A percentile compares a stretch with the other conserved stretches of the same genome.
Evolutionary conservation across 2,329 filamentous ascomycete genomes (phyloP).

Genomic region (Onygena corvina): DNA sequence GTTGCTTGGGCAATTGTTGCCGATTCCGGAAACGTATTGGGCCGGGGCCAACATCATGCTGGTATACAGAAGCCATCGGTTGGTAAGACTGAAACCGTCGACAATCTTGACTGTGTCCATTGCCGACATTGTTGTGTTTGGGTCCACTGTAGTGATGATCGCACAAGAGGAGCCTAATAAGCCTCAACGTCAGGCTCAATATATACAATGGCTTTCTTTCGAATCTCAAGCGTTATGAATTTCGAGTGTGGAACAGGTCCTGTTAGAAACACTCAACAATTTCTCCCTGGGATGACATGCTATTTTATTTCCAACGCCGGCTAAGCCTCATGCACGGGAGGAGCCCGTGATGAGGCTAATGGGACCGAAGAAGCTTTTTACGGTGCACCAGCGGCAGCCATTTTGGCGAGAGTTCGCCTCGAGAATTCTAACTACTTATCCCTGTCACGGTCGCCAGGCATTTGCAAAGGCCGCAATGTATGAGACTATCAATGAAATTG

Average conservation of each 20-base stretch:
- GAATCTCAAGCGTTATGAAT: too few species aligned
- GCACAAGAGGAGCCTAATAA: too few species aligned
- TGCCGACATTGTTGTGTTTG: too few species aligned
- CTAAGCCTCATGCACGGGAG: neutral
- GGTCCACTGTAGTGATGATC: too few species aligned
- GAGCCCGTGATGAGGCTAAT: neutral
- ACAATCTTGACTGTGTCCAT: neutral
- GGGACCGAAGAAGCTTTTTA: too few species aligned
- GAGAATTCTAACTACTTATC: neutral
- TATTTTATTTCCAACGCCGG: neutral
- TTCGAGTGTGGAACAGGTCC: too few species aligned
- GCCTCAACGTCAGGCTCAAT: too few species aligned
- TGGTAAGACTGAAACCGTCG: conserved; percentile 2
- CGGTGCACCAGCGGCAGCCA: neutral
- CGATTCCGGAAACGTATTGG: conserved; percentile 8
- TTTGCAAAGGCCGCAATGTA: too few species aligned
- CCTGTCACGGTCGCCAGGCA: too few species aligned
- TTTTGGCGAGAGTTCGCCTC: neutral
- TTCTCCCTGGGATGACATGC: neutral
- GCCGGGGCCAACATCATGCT: conserved; percentile 8
- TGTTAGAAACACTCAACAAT: neutral
- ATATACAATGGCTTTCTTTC: too few species aligned
- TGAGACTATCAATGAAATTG: too few species aligned
- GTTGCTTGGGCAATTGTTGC: conserved; percentile 8
- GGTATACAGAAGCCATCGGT: conserved; percentile 6